Conservation (phyloP, 306 rosid genomes). For the Citrullus colocynthis region DNA sequence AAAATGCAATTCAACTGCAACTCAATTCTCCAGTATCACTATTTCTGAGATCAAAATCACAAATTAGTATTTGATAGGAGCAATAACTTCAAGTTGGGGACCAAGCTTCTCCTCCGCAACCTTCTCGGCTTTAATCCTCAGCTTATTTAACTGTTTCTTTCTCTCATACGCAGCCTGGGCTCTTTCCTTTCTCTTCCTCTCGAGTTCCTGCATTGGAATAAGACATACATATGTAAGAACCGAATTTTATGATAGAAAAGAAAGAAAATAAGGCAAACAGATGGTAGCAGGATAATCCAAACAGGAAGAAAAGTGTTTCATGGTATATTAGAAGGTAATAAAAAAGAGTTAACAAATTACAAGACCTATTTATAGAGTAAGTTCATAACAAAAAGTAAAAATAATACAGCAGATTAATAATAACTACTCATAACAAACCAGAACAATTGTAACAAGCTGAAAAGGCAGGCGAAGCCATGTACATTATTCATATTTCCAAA, state of each 20-base stretch:
- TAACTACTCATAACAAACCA: too few species aligned
- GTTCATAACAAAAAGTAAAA: too few species aligned
- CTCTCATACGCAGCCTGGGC: constrained; percentile 44
- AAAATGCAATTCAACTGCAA: constrained; percentile 11
- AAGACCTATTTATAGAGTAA: too few species aligned
- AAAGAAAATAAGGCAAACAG: not conserved
- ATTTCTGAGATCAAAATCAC: not conserved
- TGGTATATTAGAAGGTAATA: too few species aligned
- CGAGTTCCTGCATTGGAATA: constrained; percentile 37
- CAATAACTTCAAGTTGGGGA: constrained; percentile 45
- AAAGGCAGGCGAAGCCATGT: not conserved
- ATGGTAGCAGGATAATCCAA: not conserved
- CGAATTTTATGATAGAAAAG: not conserved
- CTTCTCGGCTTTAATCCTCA: constrained; percentile 57
- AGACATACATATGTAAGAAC: not conserved
- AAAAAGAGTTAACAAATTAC: too few species aligned
- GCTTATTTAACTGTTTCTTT: constrained; percentile 59
- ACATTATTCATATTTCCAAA: not conserved
- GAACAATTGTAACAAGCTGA: not conserved
- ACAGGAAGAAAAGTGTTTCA: not conserved
- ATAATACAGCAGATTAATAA: too few species aligned
- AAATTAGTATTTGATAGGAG: constrained; percentile 48
- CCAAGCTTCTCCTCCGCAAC: constrained; percentile 62
- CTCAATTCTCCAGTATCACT: constrained; percentile 6
- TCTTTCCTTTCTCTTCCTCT: constrained; percentile 70